Percentiles rank a stretch among this genome's conserved stretches.
Evolutionary conservation across 2,329 filamentous ascomycete species (phyloP).

Genomic region (Cladorrhinum sp.): DNA sequence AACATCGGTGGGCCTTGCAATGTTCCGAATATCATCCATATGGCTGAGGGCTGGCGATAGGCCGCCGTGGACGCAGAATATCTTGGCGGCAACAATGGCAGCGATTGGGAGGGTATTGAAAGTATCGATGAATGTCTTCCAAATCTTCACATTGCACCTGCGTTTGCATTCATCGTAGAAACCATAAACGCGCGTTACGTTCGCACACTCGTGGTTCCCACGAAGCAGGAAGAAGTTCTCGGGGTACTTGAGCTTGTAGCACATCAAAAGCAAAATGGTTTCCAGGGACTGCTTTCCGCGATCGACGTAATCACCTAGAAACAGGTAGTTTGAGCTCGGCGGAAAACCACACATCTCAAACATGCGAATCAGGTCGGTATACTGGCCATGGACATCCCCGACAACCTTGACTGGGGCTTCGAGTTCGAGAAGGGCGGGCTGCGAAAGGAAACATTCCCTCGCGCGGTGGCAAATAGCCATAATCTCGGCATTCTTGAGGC

Average conservation of each 20-base stretch:
- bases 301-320: conserved; percentile 94
- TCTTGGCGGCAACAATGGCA: conserved; percentile 94
- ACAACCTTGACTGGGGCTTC: conserved; percentile 97
- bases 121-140: conserved; percentile 96
- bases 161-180: conserved; percentile 99
- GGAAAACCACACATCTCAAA: conserved; percentile 99
- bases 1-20: conserved; percentile 92
- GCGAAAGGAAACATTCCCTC: conserved; percentile 83
- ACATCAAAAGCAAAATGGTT: conserved; percentile 86
- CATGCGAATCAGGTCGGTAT: conserved; percentile 91
- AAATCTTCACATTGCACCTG: conserved; percentile 92
- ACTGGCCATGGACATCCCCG: conserved; percentile 94
- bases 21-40: conserved; percentile 98
- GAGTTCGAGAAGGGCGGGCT: conserved; percentile 87
- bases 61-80: conserved; percentile 95
- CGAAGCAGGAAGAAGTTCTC: conserved; percentile 96
- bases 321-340: conserved; percentile 86
- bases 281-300: conserved; percentile 94
- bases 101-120: conserved; percentile 96
- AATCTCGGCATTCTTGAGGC: conserved; percentile 96
- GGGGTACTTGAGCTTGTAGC: conserved; percentile 96
- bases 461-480: conserved; percentile 87
- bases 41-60: conserved; percentile 87
- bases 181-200: conserved; percentile 91
- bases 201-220: conserved; percentile 95